Percentiles rank a stretch among this genome's conserved stretches.
Conservation (phyloP, 2,329 filamentous ascomycete genomes). For the Passalora sequoiae region DNA sequence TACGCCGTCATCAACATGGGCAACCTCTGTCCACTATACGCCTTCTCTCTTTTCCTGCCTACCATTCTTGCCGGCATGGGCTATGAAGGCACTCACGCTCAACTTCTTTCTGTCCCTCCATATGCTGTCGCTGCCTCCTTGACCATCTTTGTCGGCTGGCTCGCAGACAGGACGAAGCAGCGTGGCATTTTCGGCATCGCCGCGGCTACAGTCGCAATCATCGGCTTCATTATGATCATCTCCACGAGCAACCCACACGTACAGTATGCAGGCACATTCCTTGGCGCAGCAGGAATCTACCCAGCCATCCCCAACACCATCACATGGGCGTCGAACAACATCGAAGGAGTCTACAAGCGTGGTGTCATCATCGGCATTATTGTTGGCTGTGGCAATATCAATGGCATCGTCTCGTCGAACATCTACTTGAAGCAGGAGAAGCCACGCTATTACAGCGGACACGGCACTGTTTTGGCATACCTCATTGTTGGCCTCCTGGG, state of each 20-base stretch:
- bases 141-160: conserved; percentile 64
- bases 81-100: conserved; percentile 54
- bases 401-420: conserved; percentile 79
- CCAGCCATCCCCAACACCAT: conserved; percentile 83
- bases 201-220: conserved; percentile 63
- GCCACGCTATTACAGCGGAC: conserved; percentile 49
- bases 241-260: conserved; percentile 58
- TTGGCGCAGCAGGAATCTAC: conserved; percentile 83
- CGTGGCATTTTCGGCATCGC: conserved; percentile 76
- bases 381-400: conserved; percentile 85
- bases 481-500: conserved; percentile 57
- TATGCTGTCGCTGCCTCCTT: conserved; percentile 66
- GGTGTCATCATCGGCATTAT: conserved; percentile 82
- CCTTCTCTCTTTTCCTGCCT: conserved; percentile 32
- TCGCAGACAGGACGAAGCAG: conserved; percentile 67
- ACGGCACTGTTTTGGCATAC: conserved; percentile 70
- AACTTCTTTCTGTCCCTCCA: conserved; percentile 69
- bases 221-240: conserved; percentile 75
- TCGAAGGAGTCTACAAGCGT: conserved; percentile 85
- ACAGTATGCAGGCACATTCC: conserved; percentile 76
- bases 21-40: conserved; percentile 26
- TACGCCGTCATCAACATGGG: conserved; percentile 74
- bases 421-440: conserved; percentile 54
- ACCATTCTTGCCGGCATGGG: conserved; percentile 37
- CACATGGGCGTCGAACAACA: conserved; percentile 81